These are phyloP conservation scores for Turnera subulata DNA, from an alignment of 345 rosid genomes.

Conservation along the genomic window DNA sequence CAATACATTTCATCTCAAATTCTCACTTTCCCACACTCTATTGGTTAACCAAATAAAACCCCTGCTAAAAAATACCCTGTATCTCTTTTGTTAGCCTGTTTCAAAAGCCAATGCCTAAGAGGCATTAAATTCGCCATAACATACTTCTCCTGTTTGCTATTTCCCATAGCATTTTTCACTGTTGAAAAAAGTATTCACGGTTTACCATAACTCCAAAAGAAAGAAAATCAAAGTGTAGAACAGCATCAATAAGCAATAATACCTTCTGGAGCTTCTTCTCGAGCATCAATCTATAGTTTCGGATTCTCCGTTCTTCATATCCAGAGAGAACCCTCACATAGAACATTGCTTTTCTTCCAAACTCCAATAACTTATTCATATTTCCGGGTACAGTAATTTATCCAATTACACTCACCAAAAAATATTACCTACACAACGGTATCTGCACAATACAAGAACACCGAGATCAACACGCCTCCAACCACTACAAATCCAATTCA, in stretches of 20 bases:
- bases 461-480: neutral
- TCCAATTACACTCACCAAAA: neutral
- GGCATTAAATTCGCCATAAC: too few species aligned
- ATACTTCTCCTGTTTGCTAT: too few species aligned
- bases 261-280: constrained; percentile 75
- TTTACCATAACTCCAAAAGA: neutral
- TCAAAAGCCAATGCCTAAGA: too few species aligned
- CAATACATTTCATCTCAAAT: too few species aligned
- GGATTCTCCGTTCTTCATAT: constrained; percentile 79
- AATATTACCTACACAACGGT: neutral
- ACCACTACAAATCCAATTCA: neutral
- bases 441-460: constrained; percentile 5
- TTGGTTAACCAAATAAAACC: too few species aligned
- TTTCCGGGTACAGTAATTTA: constrained; percentile 4
- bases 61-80: too few species aligned
- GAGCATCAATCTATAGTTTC: constrained; percentile 69
- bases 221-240: neutral
- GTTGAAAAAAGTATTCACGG: too few species aligned
- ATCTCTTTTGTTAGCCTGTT: too few species aligned
- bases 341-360: constrained; percentile 80
- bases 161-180: too few species aligned
- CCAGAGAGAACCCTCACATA: constrained; percentile 90
- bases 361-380: constrained; percentile 73
- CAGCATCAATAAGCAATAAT: neutral
- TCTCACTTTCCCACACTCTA: too few species aligned